Evolutionary conservation across 345 rosid genomes (phyloP).

Genomic region (Eucalyptus cladocalyx): DNA sequence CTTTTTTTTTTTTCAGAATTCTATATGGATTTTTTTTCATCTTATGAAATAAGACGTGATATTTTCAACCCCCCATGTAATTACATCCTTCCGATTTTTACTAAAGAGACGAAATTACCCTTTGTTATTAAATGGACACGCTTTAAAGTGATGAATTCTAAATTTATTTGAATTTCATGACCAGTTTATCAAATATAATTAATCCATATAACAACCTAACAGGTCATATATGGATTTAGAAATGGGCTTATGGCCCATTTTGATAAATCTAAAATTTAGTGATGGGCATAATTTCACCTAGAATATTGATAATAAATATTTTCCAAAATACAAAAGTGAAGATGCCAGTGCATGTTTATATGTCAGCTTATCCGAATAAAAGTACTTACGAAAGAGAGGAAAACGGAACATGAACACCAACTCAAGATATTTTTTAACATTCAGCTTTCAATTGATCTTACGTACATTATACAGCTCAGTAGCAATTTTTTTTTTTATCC

Average conservation of each 20-base stretch:
- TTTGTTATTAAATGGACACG: accelerated
- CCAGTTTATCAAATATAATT: no score
- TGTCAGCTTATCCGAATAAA: not conserved
- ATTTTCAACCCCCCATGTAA: not conserved
- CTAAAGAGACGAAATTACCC: not conserved
- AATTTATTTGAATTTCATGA: not conserved
- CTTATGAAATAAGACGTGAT: not conserved
- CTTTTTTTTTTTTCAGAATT: not conserved
- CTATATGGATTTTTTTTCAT: not conserved
- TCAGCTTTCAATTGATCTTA: not conserved
- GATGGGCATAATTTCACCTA: not conserved
- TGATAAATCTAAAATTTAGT: not conserved
- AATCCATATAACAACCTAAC: not conserved
- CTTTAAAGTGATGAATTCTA: not conserved
- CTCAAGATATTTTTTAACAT: not conserved
- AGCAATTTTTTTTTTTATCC: not conserved
- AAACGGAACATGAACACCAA: not conserved
- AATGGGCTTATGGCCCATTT: not conserved
- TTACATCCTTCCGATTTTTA: not conserved
- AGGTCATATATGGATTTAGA: accelerated
- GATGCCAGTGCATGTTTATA: not conserved
- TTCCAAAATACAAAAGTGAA: not conserved
- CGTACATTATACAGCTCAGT: not conserved
- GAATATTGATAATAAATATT: not conserved
- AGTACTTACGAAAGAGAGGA: accelerated